phyloP scores from a whole-genome alignment of 2,329 filamentous ascomycete species.

The Malbranchea zuffiana region DNA sequence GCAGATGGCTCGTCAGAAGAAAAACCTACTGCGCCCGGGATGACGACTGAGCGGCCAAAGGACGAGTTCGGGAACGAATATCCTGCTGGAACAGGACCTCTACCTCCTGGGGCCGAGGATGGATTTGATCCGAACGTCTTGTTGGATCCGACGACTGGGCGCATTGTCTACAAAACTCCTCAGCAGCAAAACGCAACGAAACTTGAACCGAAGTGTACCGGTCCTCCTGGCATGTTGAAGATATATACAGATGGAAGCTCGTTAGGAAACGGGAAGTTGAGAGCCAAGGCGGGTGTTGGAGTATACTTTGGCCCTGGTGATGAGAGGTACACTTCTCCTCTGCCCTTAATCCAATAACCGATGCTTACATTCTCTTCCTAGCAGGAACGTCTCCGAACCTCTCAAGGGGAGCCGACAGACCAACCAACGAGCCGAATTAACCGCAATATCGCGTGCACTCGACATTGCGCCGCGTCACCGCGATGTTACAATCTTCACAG shows the following conservation, averaged over 20 bases:
- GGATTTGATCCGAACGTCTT: conserved; percentile 50
- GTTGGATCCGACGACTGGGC: conserved; percentile 44
- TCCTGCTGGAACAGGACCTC: conserved; percentile 45
- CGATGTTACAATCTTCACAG: conserved; percentile 67
- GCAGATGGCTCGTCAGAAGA: conserved; percentile 1
- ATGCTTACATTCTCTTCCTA: conserved; percentile 18
- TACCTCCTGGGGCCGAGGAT: conserved; percentile 47
- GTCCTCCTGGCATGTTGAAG: conserved; percentile 40
- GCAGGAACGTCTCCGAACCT: conserved; percentile 63
- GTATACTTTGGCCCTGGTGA: conserved; percentile 54
- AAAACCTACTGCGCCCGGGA: conserved; percentile 24
- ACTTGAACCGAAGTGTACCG: conserved; percentile 29
- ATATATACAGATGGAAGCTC: conserved; percentile 57
- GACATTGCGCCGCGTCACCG: conserved; percentile 59
- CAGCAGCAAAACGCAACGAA: conserved; percentile 41
- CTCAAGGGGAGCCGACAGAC: conserved; percentile 67
- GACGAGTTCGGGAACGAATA: conserved; percentile 36
- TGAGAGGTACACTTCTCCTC: conserved; percentile 36
- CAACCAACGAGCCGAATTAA: conserved; percentile 92
- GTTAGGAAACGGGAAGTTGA: conserved; percentile 45
- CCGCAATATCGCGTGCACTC: conserved; percentile 72
- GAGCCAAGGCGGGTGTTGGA: conserved; percentile 50
- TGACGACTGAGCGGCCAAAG: conserved; percentile 32
- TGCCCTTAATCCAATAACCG: conserved; percentile 17
- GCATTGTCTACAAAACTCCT: conserved; percentile 45